Evolutionary conservation across 306 rosid genomes (phyloP), one percentile per base, ranked within the genome.

Genomic region (Vigna reflexopilosa): DNA sequence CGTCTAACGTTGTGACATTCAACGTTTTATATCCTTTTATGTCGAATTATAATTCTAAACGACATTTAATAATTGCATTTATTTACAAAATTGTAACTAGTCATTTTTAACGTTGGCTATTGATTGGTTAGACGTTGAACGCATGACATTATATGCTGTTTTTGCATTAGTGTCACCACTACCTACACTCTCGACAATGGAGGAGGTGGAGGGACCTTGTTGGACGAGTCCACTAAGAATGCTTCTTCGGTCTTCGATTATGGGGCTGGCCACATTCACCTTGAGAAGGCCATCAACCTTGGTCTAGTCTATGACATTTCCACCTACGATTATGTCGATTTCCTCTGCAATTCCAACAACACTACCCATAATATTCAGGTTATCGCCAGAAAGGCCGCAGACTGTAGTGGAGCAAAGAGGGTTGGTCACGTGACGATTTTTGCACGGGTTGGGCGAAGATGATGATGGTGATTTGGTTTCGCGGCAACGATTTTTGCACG

Each of bases 251-350:
- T 85, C 0, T 77, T 93, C 52, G 98, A 93, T 57, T 89, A 79
- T n/a, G 98, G 98, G 1, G 81, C 94, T 28, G 96, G 98, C 0
- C 96, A 93, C 80, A 91, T 91, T 50, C 94, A 89, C 59, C 98
- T 94, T 0, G 83, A 85, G 66, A 93, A 88, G 71, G 98, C 98
- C 44, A 86, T 93, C 81, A 75, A 93, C 73, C 98, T 96, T 8
- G 94, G 98, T 8, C 80, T 93, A 62, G 51, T 93, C n/a, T 93
- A 90, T 4, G 98, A 93, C 72, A 81, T 88, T 1, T 42, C 66
- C 17, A 73, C 86, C 6, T 84, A 70, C 22, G 98, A 91, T 61
- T 93, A 93, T 65, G 86, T 93, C 6, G 87, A 93, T 81, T 93
- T 93, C 94, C 65, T 93, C 20, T 93, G 98, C 81, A 93, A 93